Conservation (phyloP, 2,329 filamentous ascomycete genomes). For the Aspergillus novoparasiticus region DNA sequence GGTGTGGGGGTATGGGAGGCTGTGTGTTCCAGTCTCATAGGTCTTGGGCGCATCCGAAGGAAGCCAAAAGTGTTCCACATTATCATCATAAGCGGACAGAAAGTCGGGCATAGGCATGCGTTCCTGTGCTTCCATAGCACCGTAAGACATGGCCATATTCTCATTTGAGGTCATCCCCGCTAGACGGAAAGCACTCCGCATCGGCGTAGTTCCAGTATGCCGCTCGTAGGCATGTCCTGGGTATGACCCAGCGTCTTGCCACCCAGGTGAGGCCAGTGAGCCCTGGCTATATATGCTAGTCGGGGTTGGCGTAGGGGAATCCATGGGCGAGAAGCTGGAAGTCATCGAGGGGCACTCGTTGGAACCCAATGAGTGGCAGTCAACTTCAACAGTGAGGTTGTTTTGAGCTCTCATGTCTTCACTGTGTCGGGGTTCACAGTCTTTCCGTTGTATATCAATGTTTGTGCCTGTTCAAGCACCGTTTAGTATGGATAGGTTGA, state of each 20-base stretch:
- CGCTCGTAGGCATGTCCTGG: constrained; percentile 34
- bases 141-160: constrained; percentile 34
- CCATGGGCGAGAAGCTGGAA: constrained; percentile 43
- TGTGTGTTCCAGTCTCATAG: constrained; percentile 32
- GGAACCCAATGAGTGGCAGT: constrained; percentile 41
- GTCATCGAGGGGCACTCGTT: constrained; percentile 45
- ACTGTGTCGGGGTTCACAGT: constrained; percentile 31
- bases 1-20: constrained; percentile 35
- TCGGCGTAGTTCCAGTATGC: constrained; percentile 31
- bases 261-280: constrained; percentile 39
- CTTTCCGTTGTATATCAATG: constrained; percentile 29
- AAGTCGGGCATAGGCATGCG: constrained; percentile 40
- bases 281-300: constrained; percentile 43
- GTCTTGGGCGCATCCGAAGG: constrained; percentile 39
- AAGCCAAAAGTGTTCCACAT: constrained; percentile 42
- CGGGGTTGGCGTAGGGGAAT: constrained; percentile 43
- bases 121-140: constrained; percentile 37
- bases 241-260: constrained; percentile 36
- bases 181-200: constrained; percentile 40
- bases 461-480: constrained; percentile 31
- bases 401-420: constrained; percentile 44
- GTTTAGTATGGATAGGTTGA: constrained; percentile 20
- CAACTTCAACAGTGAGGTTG: constrained; percentile 42
- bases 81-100: constrained; percentile 41
- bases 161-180: constrained; percentile 38